Evolutionary conservation across 345 rosid genomes (phyloP).

Genomic region (Acer campestre): DNA sequence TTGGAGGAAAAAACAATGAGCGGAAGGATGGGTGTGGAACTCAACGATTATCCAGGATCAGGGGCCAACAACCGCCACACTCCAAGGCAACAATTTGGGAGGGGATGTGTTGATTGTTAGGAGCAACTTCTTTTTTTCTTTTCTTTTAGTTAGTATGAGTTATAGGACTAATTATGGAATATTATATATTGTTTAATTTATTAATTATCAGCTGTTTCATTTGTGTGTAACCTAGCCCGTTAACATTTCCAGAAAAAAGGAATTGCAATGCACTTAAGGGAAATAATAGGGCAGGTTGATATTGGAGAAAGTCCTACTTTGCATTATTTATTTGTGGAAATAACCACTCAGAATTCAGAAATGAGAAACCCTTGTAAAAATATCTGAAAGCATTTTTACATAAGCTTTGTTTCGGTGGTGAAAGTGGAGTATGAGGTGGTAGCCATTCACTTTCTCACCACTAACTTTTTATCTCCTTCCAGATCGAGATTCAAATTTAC

Average conservation of each 20-base stretch:
- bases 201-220: no score
- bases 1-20: conserved; percentile 12
- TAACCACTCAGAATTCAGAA: conserved; percentile 17
- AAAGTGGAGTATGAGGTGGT: conserved; percentile 28
- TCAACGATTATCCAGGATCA: conserved; percentile 73
- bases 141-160: neutral
- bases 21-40: conserved; percentile 40
- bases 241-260: no score
- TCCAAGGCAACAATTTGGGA: conserved; percentile 45
- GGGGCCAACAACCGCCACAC: conserved; percentile 86
- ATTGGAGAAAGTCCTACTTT: neutral
- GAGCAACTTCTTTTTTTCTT: no score
- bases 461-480: neutral
- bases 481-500: no score
- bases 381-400: conserved; percentile 12
- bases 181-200: no score
- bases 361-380: neutral
- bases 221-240: no score
- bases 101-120: conserved; percentile 48
- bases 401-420: conserved; percentile 13
- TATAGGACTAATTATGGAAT: no score
- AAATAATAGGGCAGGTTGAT: neutral
- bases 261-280: no score
- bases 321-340: conserved; percentile 7
- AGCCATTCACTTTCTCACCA: conserved; percentile 19